Conservation (phyloP, 345 rosid species). For the Citrus cavaleriei region DNA sequence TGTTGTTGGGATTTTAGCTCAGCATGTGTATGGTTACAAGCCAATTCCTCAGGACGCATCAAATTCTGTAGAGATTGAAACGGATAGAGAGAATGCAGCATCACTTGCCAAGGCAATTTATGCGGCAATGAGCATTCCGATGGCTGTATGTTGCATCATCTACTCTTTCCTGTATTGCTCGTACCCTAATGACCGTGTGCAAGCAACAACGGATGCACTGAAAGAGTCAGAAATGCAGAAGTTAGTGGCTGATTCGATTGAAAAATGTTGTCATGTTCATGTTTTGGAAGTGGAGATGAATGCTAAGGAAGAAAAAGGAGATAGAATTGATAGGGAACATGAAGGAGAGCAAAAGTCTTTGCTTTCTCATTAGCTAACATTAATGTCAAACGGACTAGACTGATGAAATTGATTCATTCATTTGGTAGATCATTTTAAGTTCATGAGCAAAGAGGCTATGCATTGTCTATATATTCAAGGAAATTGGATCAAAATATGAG, state of each 20-base stretch:
- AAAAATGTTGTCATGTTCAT: constrained; percentile 1
- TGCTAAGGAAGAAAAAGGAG: constrained; percentile 12
- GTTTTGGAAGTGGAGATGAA: constrained; percentile 7
- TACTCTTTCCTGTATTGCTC: constrained; percentile 74
- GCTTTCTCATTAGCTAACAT: constrained; percentile 10
- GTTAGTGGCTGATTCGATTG: constrained; percentile 1
- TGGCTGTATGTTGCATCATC: constrained; percentile 65
- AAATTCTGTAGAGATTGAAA: constrained; percentile 38
- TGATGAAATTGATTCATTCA: neutral
- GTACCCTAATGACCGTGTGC: constrained; percentile 69
- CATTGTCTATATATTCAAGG: too few relatives aligned
- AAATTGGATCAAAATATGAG: too few relatives aligned
- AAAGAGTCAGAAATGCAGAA: constrained; percentile 70
- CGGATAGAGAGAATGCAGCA: constrained; percentile 67
- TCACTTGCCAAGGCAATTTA: constrained; percentile 77
- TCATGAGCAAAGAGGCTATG: too few relatives aligned
- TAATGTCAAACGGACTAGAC: neutral
- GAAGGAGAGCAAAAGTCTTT: constrained; percentile 24
- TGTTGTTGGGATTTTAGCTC: constrained; percentile 72
- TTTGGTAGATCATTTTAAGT: too few relatives aligned
- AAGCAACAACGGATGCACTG: constrained; percentile 68
- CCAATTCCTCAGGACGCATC: constrained; percentile 48
- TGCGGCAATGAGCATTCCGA: constrained; percentile 66
- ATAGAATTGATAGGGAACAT: constrained; percentile 14
- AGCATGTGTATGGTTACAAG: constrained; percentile 70